Percentiles rank a stretch among this genome's conserved stretches.
Evolutionary conservation across 208 protist species (phyloP).

Genomic region (Kentomonas sorsogonicus): DNA sequence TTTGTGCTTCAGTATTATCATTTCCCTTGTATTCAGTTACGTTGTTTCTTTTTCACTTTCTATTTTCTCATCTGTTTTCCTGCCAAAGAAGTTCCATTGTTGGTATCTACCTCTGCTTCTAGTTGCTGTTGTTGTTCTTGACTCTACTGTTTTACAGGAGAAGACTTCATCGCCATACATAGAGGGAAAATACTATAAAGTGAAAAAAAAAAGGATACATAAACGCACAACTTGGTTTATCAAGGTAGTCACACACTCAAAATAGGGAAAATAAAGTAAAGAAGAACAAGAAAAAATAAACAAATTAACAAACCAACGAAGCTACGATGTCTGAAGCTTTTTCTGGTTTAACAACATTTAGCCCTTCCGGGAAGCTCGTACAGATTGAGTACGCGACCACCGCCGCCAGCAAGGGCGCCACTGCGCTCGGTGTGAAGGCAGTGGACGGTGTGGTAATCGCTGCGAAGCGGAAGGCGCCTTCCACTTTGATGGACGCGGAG

Average conservation of each 20-base stretch:
- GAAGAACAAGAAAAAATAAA: constrained; percentile 6
- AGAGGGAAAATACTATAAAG: too few species aligned
- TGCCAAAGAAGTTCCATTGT: too few species aligned
- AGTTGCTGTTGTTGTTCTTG: too few species aligned
- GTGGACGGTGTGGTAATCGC: constrained; percentile 99
- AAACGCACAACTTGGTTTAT: too few species aligned
- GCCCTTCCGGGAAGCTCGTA: constrained; percentile 99
- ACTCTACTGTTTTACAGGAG: too few species aligned
- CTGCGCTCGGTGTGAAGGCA: constrained; percentile 91
- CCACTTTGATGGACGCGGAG: constrained; percentile 92
- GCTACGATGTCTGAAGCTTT: constrained; percentile 87
- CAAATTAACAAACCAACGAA: background rate
- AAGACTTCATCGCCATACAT: too few species aligned
- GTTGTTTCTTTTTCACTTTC: background rate
- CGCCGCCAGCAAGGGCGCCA: constrained; percentile 92
- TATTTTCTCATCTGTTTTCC: too few species aligned
- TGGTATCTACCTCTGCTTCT: too few species aligned
- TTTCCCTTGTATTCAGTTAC: constrained; percentile 17
- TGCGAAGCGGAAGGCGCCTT: constrained; percentile 98
- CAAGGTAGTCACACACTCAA: too few species aligned
- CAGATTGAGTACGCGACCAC: constrained; percentile 99
- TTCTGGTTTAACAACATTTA: constrained; percentile 99
- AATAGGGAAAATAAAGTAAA: too few species aligned
- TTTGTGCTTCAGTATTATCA: too few species aligned
- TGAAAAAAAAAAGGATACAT: too few species aligned